Conservation (phyloP, 345 rosid species). For the Euphorbia lathyris region DNA sequence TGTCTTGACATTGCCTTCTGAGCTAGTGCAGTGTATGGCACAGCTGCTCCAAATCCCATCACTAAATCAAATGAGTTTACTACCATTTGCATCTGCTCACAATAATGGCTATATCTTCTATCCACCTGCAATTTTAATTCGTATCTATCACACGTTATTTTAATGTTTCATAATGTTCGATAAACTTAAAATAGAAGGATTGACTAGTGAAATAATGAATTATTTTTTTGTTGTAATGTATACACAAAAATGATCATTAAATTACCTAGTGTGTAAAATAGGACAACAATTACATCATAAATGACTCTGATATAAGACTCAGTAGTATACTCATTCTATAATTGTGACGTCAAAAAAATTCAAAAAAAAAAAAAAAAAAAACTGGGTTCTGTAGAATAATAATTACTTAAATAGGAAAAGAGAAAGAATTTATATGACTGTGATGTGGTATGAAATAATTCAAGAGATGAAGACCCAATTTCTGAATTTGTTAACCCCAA, state of each 20-base stretch:
- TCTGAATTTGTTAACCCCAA: conserved; percentile 19
- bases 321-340: too few species aligned
- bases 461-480: background rate
- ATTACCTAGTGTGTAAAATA: background rate
- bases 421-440: background rate
- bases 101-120: conserved; percentile 83
- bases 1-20: conserved; percentile 99
- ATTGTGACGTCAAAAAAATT: too few species aligned
- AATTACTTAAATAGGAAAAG: background rate
- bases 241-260: background rate
- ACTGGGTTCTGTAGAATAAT: background rate
- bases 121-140: conserved; percentile 62
- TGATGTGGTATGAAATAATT: conserved; percentile 16
- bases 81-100: conserved; percentile 97
- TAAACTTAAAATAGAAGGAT: too few species aligned
- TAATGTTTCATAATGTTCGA: too few species aligned
- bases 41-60: conserved; percentile 87
- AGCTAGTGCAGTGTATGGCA: conserved; percentile 89
- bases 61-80: conserved; percentile 92
- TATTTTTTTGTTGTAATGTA: too few species aligned
- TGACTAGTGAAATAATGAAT: too few species aligned
- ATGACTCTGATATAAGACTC: background rate
- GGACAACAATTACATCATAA: conserved; percentile 1
- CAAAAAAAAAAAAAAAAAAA: too few species aligned
- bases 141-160: too few species aligned